Evolutionary conservation across 2,329 filamentous ascomycete species (phyloP), one percentile per base, ranked within the genome.

Genomic region (Venturia effusa): DNA sequence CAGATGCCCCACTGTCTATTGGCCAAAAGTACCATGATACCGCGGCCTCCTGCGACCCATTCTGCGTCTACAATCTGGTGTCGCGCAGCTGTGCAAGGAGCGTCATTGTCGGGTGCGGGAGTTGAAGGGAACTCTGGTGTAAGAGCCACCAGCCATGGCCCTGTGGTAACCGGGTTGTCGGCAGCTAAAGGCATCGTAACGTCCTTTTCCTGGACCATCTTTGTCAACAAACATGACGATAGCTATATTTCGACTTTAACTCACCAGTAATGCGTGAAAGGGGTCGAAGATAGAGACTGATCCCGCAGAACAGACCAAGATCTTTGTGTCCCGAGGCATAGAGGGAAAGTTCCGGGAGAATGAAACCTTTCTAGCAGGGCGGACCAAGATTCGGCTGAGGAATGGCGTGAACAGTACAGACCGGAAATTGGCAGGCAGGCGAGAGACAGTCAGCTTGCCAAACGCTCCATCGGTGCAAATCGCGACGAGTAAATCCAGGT

Each of bases 281-380:
- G 80, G 81, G 62, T 84, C 81, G 68, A 83, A 84, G 17, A 87
- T 75, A 62, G 84, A 83, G 34, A 84, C 81, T 51, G 76, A 78
- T 6, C 84, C 83, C 1, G 77, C 71, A 64, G 85, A 83, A 1
- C 79, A 76, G 7, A 87, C 74, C 10, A 87, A 75, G 13, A 87
- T 71, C 55, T 80, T 79, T 0, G 81, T 79, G 70, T 84, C 82
- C 15, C 81, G 78, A 32, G 74, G 71, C 30, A 80, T 80, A 4
- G 83, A 81, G 67, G 80, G 81, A 45, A 77, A 71, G 7, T 80
- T 79, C 17, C 81, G 77, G 65, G 80, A 84, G 74, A 86, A 85
- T 1, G 76, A 70, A 55, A 86, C 75, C 5, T 74, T 78, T 62
- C 77, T 76, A 32, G 81, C 79, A 17, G 81, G 80, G 8, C 78